Percentiles rank a stretch among this genome's conserved stretches.
These are phyloP conservation scores for Mortierella sp. DNA, from an alignment of 371 early-diverging fungal species.

Conservation along the genomic window DNA sequence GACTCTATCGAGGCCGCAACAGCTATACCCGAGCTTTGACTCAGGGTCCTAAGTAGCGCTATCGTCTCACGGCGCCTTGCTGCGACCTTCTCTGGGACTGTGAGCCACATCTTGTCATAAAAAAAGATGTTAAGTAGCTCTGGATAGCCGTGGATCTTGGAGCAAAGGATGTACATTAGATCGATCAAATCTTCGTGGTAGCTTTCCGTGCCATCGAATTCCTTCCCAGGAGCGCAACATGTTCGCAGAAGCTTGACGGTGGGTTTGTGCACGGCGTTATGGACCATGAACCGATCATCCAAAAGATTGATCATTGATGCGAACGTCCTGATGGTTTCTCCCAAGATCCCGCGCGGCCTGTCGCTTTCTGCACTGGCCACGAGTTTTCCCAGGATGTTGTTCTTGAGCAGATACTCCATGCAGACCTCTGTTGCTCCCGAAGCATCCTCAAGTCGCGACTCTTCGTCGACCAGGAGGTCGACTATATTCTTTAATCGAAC, in stretches of 20 bases:
- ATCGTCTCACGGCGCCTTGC: constrained; percentile 32
- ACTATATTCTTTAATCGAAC: constrained; percentile 81
- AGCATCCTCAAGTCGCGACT: constrained; percentile 71
- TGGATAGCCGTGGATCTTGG: constrained; percentile 91
- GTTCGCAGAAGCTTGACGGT: constrained; percentile 79
- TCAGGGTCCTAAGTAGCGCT: constrained; percentile 27
- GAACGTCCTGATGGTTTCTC: constrained; percentile 83
- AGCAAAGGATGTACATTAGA: constrained; percentile 87
- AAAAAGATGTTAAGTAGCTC: constrained; percentile 92
- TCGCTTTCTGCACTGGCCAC: constrained; percentile 85
- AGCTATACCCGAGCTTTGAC: background rate
- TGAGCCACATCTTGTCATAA: constrained; percentile 82
- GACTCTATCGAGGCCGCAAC: constrained; percentile 15
- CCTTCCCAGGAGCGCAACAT: constrained; percentile 66
- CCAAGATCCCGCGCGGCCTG: constrained; percentile 86
- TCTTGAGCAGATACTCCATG: constrained; percentile 92
- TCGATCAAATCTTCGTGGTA: constrained; percentile 90
- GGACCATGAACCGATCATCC: constrained; percentile 89
- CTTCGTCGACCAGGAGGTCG: constrained; percentile 92
- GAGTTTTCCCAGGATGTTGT: constrained; percentile 81
- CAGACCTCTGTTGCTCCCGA: constrained; percentile 84
- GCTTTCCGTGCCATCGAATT: constrained; percentile 61
- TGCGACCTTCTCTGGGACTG: constrained; percentile 64
- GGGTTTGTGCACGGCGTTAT: constrained; percentile 90
- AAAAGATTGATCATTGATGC: constrained; percentile 87